Conservation (phyloP, 306 rosid genomes). For the Lathyrus tuberosus region DNA sequence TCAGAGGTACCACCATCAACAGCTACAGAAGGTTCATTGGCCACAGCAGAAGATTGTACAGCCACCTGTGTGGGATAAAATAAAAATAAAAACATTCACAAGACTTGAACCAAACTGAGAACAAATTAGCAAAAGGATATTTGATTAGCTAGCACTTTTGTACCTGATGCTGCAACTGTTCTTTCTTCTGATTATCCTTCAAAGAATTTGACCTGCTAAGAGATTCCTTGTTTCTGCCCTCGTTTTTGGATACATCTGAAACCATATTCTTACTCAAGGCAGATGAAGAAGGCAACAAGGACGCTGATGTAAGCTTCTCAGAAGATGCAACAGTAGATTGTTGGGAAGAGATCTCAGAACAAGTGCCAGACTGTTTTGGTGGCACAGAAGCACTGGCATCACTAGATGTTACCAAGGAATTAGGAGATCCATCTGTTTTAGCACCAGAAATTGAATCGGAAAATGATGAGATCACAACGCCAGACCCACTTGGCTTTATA, state of each 20-base stretch:
- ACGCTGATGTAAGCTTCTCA: conserved; percentile 43
- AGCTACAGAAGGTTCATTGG: conserved; percentile 40
- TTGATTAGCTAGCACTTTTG: conserved; percentile 11
- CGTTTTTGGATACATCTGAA: conserved; percentile 43
- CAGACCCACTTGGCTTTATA: conserved; percentile 54
- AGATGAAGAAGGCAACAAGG: conserved; percentile 40
- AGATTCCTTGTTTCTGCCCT: conserved; percentile 56
- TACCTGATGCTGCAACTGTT: conserved; percentile 67
- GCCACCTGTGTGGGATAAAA: conserved; percentile 47
- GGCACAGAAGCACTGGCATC: conserved; percentile 45
- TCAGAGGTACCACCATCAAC: conserved; percentile 38
- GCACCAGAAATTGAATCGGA: conserved; percentile 46
- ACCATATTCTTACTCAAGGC: conserved; percentile 45
- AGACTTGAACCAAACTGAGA: conserved; percentile 8
- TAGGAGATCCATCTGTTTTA: conserved; percentile 55
- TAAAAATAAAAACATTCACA: conserved; percentile 6
- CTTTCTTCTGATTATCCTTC: conserved; percentile 70
- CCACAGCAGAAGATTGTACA: conserved; percentile 47
- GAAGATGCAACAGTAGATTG: conserved; percentile 47
- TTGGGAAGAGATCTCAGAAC: conserved; percentile 37
- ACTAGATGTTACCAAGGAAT: conserved; percentile 43
- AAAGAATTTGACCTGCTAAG: conserved; percentile 62
- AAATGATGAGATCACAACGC: conserved; percentile 39
- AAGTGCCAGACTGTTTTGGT: conserved; percentile 46
- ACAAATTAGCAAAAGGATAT: conserved; percentile 4